Evolutionary conservation across 805 yeast genomes (phyloP).

Genomic region (Ogataea angusta): DNA sequence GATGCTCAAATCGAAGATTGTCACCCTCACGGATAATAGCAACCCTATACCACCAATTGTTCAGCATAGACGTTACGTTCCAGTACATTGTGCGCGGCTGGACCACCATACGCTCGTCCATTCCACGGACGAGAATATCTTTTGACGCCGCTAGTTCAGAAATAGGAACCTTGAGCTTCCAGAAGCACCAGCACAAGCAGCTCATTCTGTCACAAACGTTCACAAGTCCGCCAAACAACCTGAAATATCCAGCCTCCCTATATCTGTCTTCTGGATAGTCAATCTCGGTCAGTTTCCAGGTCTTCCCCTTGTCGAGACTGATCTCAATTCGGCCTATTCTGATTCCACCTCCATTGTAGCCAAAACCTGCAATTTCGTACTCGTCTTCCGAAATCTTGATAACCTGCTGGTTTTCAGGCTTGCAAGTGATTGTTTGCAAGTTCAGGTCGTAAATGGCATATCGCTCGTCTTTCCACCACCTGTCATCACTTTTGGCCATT

Average conservation of each 20-base stretch:
- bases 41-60: constrained; percentile 37
- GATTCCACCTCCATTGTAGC: constrained; percentile 37
- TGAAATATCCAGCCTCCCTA: constrained; percentile 30
- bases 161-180: constrained; percentile 28
- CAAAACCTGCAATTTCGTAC: constrained; percentile 32
- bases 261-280: constrained; percentile 35
- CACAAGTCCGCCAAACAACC: constrained; percentile 33
- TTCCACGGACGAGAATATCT: constrained; percentile 34
- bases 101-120: constrained; percentile 35
- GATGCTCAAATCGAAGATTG: constrained; percentile 27
- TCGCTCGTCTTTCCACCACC: constrained; percentile 39
- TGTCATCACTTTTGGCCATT: constrained; percentile 29
- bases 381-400: constrained; percentile 15
- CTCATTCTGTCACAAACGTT: constrained; percentile 34
- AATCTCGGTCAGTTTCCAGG: constrained; percentile 30
- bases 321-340: constrained; percentile 34
- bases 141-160: constrained; percentile 21
- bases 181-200: constrained; percentile 36
- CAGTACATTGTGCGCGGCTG: constrained; percentile 39
- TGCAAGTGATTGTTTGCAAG: constrained; percentile 33
- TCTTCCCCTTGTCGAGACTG: constrained; percentile 31
- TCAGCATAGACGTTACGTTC: constrained; percentile 37
- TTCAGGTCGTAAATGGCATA: constrained; percentile 35
- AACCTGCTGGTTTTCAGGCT: constrained; percentile 30
- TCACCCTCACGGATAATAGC: constrained; percentile 22